Evolutionary conservation across 257 asterid species (phyloP).

Genomic region (Solanum peruvianum): DNA sequence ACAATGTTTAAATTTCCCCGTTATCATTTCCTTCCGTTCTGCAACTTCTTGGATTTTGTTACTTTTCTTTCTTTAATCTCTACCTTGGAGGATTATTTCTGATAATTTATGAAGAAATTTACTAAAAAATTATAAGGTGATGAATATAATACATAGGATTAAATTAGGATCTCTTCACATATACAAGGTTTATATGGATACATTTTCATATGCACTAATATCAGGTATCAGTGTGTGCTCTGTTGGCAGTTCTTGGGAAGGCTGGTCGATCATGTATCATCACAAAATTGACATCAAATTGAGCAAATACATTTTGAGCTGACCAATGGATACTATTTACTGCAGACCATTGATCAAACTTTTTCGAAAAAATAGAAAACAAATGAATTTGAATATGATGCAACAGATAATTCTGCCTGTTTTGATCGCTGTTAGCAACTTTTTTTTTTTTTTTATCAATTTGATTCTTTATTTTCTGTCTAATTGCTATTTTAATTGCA

Average conservation of each 20-base stretch:
- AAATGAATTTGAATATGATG: background rate
- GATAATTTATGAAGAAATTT: background rate
- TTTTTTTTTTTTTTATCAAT: background rate
- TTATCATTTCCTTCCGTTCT: background rate
- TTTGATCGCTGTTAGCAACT: background rate
- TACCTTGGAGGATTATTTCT: background rate
- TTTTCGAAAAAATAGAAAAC: background rate
- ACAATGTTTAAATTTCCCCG: background rate
- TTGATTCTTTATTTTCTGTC: background rate
- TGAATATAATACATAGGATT: background rate
- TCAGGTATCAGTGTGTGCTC: background rate
- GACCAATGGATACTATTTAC: background rate
- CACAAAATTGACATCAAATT: background rate
- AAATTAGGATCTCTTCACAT: background rate
- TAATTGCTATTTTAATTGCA: background rate
- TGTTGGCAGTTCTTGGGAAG: background rate
- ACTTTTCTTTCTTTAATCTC: background rate
- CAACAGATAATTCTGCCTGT: background rate
- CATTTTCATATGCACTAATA: background rate
- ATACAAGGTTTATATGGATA: background rate
- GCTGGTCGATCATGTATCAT: background rate
- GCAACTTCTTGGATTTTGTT: background rate
- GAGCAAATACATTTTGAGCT: background rate
- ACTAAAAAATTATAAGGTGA: background rate
- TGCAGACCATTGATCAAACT: background rate